Base-by-base conservation (phyloP, 805 yeast genomes). In the Cyberlindnera mycetangii region DNA sequence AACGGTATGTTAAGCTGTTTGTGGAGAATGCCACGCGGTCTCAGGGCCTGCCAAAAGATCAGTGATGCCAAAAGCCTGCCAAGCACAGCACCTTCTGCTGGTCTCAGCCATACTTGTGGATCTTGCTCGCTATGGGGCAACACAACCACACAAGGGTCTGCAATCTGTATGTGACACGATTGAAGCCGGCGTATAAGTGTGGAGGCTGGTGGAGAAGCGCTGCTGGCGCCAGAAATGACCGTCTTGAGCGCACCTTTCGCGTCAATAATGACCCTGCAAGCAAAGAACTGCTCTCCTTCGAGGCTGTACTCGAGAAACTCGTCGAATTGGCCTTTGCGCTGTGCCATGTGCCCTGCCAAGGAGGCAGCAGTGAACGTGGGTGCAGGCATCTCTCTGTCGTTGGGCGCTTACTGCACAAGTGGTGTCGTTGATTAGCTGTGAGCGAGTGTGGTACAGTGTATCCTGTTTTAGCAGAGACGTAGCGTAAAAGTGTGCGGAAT, bases 21-120 rank as follows among this genome's bases (percentile, higher is more conserved):
- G 49, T 78, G 73, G 25, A 74, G 75, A 9, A 79, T 62, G 0
- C 84, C 83, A 33, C 62, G 67, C 7, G 78, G 76, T 44, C 65
- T 72, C 54, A 79, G 56, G 31, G 71, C 67, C 48, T 78, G 80
- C 87, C 87, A 81, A 42, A 79, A 75, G 19, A 78, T 52, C 37
- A 81, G 57, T 8, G 71, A 54, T 37, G 75, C 64, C 20, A 79
- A 53, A 19, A 81, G 56, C 34, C 65, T 61, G 25, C 73, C 64
- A 45, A 80, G 76, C 2, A 41, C 47, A 2, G 38, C 39, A 19
- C 43, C 51, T 14, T 59, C 60, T 40, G 59, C 55, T 24, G 64
- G 43, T 37, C 39, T 52, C 15, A 57, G 32, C 39, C 42, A 52
- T 1, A 55, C 42, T 4, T 22, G 41, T 1, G 47, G 44, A 30